Evolutionary conservation across 345 rosid genomes (phyloP).

Genomic region (Pistacia vera): DNA sequence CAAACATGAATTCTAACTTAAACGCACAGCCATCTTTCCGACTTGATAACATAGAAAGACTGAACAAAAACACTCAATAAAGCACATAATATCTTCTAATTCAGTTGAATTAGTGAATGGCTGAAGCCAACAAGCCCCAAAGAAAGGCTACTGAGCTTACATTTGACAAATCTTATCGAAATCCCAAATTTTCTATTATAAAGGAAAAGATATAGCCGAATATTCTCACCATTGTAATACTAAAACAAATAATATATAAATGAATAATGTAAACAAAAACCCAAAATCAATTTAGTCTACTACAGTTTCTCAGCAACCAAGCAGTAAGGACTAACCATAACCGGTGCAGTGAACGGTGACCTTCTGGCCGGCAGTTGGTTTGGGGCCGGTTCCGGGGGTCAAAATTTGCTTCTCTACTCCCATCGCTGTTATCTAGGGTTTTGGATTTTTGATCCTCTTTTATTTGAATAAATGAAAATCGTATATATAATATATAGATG

Average conservation of each 20-base stretch:
- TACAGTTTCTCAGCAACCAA: neutral
- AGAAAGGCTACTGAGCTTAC: neutral
- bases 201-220: neutral
- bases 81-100: neutral
- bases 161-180: no score
- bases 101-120: no score
- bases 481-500: no score
- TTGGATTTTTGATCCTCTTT: neutral
- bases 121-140: neutral
- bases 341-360: conserved; percentile 82
- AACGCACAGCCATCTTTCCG: no score
- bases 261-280: neutral
- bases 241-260: neutral
- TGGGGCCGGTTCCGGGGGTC: conserved; percentile 57
- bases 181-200: neutral
- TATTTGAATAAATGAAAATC: neutral
- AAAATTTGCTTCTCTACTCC: conserved; percentile 64
- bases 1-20: neutral
- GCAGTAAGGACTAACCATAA: conserved; percentile 38
- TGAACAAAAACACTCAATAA: neutral
- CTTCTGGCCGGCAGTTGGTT: conserved; percentile 59
- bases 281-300: neutral
- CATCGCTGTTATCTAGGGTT: conserved; percentile 35
- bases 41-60: neutral
- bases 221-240: neutral